A percentile compares a stretch with the other conserved stretches of the same genome.
phyloP scores from a whole-genome alignment of 2,329 filamentous ascomycete species.

The Beauveria rudraprayagi region DNA sequence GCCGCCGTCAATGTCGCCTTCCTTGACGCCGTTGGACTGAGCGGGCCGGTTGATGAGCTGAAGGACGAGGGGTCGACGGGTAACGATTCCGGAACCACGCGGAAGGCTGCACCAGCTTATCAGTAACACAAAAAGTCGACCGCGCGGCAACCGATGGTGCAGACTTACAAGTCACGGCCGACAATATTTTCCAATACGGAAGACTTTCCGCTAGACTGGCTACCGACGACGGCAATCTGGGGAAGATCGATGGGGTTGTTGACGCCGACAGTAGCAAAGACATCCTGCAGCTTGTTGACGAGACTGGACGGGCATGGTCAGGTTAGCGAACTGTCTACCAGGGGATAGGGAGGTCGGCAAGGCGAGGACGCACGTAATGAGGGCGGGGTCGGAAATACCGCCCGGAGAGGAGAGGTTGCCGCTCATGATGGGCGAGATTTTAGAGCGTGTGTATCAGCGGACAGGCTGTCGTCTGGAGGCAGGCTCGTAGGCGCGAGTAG shows the following conservation, averaged over 20 bases:
- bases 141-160: slow-evolving; percentile 9
- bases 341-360: slow-evolving; percentile 9
- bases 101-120: slow-evolving; percentile 58
- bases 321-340: slow-evolving; percentile 8
- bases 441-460: not conserved
- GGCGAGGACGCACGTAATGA: slow-evolving; percentile 48
- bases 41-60: slow-evolving; percentile 91
- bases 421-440: slow-evolving; percentile 22
- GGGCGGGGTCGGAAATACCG: slow-evolving; percentile 58
- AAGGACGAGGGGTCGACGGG: slow-evolving; percentile 87
- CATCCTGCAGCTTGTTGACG: slow-evolving; percentile 99
- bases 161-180: slow-evolving; percentile 88
- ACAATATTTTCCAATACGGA: slow-evolving; percentile 99
- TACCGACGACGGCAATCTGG: slow-evolving; percentile 96
- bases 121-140: slow-evolving; percentile 12
- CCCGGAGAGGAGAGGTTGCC: slow-evolving; percentile 36
- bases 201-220: slow-evolving; percentile 98
- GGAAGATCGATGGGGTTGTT: slow-evolving; percentile 99
- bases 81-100: slow-evolving; percentile 95
- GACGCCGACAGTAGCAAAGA: slow-evolving; percentile 95
- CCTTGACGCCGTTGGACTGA: slow-evolving; percentile 65
- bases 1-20: slow-evolving; percentile 55
- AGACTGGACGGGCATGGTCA: slow-evolving; percentile 41
- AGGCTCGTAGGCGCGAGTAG: not conserved
- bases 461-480: slow-evolving; percentile 1